Base-by-base conservation (phyloP, 192 early-diverging fungal species). In the Podila epigama region DNA sequence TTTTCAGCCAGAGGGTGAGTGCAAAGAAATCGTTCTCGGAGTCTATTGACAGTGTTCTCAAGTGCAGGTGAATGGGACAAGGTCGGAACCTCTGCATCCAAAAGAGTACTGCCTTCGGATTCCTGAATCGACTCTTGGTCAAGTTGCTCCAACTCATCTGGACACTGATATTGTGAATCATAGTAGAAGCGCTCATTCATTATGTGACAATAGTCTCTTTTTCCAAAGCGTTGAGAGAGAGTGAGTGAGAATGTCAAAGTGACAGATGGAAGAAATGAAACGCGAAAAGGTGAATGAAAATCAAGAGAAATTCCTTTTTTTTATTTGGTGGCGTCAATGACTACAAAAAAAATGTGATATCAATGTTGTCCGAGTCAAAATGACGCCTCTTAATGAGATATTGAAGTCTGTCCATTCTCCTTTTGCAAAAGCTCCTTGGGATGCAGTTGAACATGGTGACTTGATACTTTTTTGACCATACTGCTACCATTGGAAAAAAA, bases 381-480 rank as follows among this genome's bases (percentile, higher is more conserved):
- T n/a, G n/a, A n/a, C n/a, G n/a, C n/a, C n/a, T n/a, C n/a, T n/a
- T n/a, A n/a, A n/a, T n/a, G n/a, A n/a, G n/a, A n/a, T n/a, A n/a
- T n/a, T n/a, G n/a, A n/a, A n/a, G n/a, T n/a, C 16, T 48, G 25
- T 18, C 16, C 18, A 7, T 22, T 48, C n/a, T 48, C 44, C 0
- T 48, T 48, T 18, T 48, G 44, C 25, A 7, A 22, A 48, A 77
- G 60, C 32, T 77, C 73, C 12, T 68, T 77, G 11, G 73, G 22
- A 34, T 77, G 73, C 29, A 77, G 29, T 27, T 68, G 70, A 0
- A 66, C 62, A 34, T 57, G 59, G 32, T 66, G 64, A 22, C 56
- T 66, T 20, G 58, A 66, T 27, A 77, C 66, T 40, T 77, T 77
- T 36, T 68, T 77, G n/a, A 68, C 66, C 73, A 77, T 77, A 15